These are phyloP conservation scores for Truncatella angustata DNA, from an alignment of 2,329 filamentous ascomycete genomes.

Conservation along the genomic window DNA sequence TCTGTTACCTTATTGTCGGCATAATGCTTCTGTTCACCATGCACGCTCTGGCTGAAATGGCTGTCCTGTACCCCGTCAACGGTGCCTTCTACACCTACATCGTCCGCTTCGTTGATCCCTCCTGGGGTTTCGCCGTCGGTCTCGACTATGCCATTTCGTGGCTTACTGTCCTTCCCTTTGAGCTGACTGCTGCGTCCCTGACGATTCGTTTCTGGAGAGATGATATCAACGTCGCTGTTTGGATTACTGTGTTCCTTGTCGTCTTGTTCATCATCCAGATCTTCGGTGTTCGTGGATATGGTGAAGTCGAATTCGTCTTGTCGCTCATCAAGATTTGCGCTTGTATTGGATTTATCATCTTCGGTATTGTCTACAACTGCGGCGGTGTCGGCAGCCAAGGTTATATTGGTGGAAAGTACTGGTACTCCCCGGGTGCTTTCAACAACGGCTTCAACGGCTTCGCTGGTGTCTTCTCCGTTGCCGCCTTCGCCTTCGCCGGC, in stretches of 20 bases:
- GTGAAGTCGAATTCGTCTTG: slow-evolving; percentile 58
- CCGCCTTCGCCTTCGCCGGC: slow-evolving; percentile 50
- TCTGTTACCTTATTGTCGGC: slow-evolving; percentile 55
- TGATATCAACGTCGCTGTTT: slow-evolving; percentile 50
- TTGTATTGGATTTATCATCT: slow-evolving; percentile 62
- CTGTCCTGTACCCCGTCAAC: slow-evolving; percentile 58
- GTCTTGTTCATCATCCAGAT: slow-evolving; percentile 50
- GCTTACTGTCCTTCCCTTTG: slow-evolving; percentile 50
- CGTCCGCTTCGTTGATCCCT: slow-evolving; percentile 59
- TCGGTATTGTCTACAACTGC: slow-evolving; percentile 58
- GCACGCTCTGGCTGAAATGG: slow-evolving; percentile 59
- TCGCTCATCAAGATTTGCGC: slow-evolving; percentile 57
- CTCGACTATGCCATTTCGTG: slow-evolving; percentile 52
- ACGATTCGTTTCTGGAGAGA: slow-evolving; percentile 54
- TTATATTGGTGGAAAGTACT: slow-evolving; percentile 61
- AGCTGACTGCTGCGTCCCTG: slow-evolving; percentile 51
- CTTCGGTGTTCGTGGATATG: slow-evolving; percentile 57
- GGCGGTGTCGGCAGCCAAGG: slow-evolving; percentile 55
- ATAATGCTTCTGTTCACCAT: slow-evolving; percentile 58
- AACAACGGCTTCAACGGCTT: slow-evolving; percentile 50
- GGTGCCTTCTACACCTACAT: slow-evolving; percentile 63
- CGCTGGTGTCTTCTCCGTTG: slow-evolving; percentile 49
- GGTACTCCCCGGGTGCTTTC: slow-evolving; percentile 56
- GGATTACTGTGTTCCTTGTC: slow-evolving; percentile 55
- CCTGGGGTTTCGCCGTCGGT: slow-evolving; percentile 54